Percentiles rank a stretch among this genome's conserved stretches.
Conservation (phyloP, 768 basidiomycete species). For the Lentinus tigrinus region DNA sequence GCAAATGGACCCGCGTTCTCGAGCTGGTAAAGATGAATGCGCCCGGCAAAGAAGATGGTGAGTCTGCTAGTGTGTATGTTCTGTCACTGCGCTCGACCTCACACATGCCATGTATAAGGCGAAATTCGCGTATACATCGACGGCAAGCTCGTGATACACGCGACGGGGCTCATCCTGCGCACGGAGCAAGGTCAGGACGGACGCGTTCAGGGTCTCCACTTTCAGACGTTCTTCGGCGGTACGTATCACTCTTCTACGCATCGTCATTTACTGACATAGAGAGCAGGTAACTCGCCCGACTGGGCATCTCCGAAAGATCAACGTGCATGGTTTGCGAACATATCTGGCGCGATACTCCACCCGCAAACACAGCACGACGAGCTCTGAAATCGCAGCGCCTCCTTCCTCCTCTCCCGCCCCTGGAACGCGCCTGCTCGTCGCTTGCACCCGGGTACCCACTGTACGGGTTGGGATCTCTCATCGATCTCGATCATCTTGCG, state of each 20-base stretch:
- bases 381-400: too few species aligned
- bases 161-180: constrained; percentile 49
- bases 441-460: neutral
- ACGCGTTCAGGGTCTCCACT: constrained; percentile 66
- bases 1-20: constrained; percentile 60
- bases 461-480: neutral
- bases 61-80: constrained; percentile 12
- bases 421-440: neutral
- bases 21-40: constrained; percentile 72
- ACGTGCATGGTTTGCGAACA: constrained; percentile 58
- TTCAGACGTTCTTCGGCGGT: constrained; percentile 82
- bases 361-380: neutral
- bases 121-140: constrained; percentile 67
- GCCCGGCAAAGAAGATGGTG: constrained; percentile 57
- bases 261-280: constrained; percentile 46
- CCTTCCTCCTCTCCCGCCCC: too few species aligned
- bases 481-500: neutral
- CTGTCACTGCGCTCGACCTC: neutral
- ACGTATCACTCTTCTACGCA: constrained; percentile 14
- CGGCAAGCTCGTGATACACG: constrained; percentile 53
- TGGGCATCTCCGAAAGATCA: constrained; percentile 67
- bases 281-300: constrained; percentile 52
- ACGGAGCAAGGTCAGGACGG: constrained; percentile 32
- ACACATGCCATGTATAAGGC: constrained; percentile 39
- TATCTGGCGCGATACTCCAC: constrained; percentile 42